Evolutionary conservation across 2,329 filamentous ascomycete genomes (phyloP).

Genomic region (Ascochyta pisi): DNA sequence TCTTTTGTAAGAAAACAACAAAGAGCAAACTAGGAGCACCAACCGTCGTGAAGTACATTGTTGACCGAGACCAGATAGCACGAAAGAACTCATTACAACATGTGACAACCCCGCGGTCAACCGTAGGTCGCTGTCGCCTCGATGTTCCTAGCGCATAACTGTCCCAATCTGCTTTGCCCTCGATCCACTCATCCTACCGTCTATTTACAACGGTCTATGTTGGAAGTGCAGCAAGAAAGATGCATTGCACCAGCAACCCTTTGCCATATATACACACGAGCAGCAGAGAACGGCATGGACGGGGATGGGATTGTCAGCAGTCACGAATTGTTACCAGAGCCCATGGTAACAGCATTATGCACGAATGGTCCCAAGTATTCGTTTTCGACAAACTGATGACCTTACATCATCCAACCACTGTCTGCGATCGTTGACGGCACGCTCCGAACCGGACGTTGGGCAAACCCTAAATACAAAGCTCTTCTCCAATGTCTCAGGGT

Average conservation of each 20-base stretch:
- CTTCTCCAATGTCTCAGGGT: background rate
- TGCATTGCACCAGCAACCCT: background rate
- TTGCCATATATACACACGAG: background rate
- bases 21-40: too few species aligned
- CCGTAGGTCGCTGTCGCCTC: background rate
- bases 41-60: too few species aligned
- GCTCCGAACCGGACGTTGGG: background rate
- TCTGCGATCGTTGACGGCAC: background rate
- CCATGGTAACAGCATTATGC: background rate
- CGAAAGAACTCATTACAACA: background rate
- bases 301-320: background rate
- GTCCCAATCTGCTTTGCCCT: background rate
- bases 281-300: background rate
- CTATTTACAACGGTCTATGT: background rate
- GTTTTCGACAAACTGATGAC: background rate
- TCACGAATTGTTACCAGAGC: background rate
- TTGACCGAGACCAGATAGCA: too few species aligned
- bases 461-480: background rate
- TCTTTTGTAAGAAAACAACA: too few species aligned
- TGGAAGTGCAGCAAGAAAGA: background rate
- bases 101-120: conserved; percentile 8
- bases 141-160: background rate
- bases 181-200: background rate
- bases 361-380: background rate
- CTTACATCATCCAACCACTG: conserved; percentile 2